phyloP scores from a whole-genome alignment of 352 stramenopile species.

The Halophytophthora batemanensis region DNA sequence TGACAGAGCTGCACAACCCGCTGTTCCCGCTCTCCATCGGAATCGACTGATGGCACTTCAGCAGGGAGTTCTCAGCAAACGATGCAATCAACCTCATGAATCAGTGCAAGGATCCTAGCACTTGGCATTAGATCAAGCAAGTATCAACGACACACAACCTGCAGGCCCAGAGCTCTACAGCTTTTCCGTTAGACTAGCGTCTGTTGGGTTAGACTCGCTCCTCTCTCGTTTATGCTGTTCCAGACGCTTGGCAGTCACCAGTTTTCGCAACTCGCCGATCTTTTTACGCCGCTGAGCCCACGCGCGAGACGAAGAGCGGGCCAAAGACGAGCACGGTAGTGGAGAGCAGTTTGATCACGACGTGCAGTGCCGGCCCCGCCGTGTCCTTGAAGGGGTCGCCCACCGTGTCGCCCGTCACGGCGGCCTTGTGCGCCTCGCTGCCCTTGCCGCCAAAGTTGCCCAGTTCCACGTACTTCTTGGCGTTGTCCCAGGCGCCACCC shows the following conservation, averaged over 20 bases:
- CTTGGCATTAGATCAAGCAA: no score
- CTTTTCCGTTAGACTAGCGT: no score
- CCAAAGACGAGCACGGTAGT: conserved; percentile 93
- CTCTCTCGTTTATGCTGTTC: no score
- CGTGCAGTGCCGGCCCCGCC: conserved; percentile 94
- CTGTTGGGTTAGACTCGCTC: no score
- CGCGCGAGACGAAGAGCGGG: conserved; percentile 87
- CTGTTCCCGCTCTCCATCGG: conserved; percentile 49
- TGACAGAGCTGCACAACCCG: conserved; percentile 41
- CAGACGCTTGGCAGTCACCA: not conserved
- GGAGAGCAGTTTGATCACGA: conserved; percentile 97
- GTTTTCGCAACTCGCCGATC: conserved; percentile 2
- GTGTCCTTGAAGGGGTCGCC: conserved; percentile 98
- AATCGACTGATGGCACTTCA: conserved; percentile 12
- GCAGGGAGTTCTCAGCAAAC: no score
- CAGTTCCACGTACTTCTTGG: conserved; percentile 98
- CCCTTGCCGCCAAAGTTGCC: conserved; percentile 94
- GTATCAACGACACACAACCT: no score
- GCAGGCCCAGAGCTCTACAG: no score
- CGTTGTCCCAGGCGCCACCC: conserved; percentile 97
- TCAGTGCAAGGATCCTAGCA: no score
- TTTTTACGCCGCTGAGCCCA: conserved; percentile 19
- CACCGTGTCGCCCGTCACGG: conserved; percentile 97
- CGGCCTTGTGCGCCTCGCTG: conserved; percentile 96
- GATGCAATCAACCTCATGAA: no score